Conservation (phyloP, 2,329 filamentous ascomycete genomes). For the Fusarium sp. region DNA sequence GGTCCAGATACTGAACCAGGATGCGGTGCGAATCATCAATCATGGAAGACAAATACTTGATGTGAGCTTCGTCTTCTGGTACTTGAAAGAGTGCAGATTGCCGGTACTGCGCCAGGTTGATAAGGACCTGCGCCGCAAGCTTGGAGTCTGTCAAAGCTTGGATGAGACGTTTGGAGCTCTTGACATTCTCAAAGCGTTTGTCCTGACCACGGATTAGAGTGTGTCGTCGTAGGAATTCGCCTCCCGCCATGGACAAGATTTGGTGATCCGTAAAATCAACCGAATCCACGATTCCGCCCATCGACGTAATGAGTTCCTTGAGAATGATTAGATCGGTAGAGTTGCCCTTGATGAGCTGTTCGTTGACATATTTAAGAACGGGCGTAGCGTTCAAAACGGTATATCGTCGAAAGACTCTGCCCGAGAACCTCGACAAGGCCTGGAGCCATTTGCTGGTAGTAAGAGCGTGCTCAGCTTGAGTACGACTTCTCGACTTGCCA, state of each 20-base stretch:
- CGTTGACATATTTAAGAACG: conserved; percentile 88
- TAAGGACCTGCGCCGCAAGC: conserved; percentile 84
- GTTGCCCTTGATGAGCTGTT: conserved; percentile 84
- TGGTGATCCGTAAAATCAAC: conserved; percentile 90
- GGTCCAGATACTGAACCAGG: conserved; percentile 88
- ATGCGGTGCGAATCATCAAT: conserved; percentile 91
- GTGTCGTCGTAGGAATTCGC: conserved; percentile 81
- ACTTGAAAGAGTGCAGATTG: conserved; percentile 85
- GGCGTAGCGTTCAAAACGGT: conserved; percentile 85
- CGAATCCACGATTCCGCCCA: conserved; percentile 92
- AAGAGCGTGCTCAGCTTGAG: conserved; percentile 71
- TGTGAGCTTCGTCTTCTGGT: conserved; percentile 78
- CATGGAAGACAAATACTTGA: conserved; percentile 89
- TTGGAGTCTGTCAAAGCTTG: conserved; percentile 81
- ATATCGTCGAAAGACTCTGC: conserved; percentile 89
- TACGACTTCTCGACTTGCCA: conserved; percentile 72
- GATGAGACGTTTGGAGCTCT: conserved; percentile 83
- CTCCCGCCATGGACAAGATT: conserved; percentile 88
- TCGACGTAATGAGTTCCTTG: conserved; percentile 88
- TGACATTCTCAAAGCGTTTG: conserved; percentile 79
- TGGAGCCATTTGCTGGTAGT: conserved; percentile 93
- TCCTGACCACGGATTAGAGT: conserved; percentile 86
- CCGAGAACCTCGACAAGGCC: conserved; percentile 89
- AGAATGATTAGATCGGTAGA: conserved; percentile 92
- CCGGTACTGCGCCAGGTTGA: conserved; percentile 90